Evolutionary conservation across 2,329 filamentous ascomycete genomes (phyloP).

Genomic region (Lecanicillium sp.): DNA sequence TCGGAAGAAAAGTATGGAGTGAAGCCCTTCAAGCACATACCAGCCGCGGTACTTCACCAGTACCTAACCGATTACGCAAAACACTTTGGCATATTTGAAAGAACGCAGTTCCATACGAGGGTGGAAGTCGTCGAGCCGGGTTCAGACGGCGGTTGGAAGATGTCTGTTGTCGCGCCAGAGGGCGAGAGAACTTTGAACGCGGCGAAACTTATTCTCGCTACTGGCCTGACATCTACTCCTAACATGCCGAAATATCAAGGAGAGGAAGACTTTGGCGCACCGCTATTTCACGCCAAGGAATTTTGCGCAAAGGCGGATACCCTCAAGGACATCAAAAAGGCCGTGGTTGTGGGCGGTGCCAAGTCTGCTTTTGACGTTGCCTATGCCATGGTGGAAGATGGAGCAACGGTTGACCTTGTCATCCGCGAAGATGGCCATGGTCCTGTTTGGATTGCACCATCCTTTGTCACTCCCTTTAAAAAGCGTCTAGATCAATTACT

Average conservation of each 20-base stretch:
- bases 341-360: slow-evolving; percentile 44
- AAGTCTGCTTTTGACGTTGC: slow-evolving; percentile 54
- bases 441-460: slow-evolving; percentile 45
- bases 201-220: slow-evolving; percentile 45
- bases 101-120: slow-evolving; percentile 41
- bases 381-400: slow-evolving; percentile 43
- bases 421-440: slow-evolving; percentile 43
- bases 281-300: slow-evolving; percentile 37
- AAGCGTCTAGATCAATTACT: slow-evolving; percentile 51
- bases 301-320: slow-evolving; percentile 24
- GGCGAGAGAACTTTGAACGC: slow-evolving; percentile 15
- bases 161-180: slow-evolving; percentile 6
- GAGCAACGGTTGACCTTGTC: slow-evolving; percentile 41
- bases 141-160: slow-evolving; percentile 12
- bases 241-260: slow-evolving; percentile 31
- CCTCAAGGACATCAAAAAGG: slow-evolving; percentile 22
- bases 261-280: slow-evolving; percentile 25
- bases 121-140: slow-evolving; percentile 35
- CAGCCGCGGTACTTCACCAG: slow-evolving; percentile 24
- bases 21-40: slow-evolving; percentile 24
- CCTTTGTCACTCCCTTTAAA: slow-evolving; percentile 54
- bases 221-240: slow-evolving; percentile 37
- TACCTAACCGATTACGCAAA: slow-evolving; percentile 29
- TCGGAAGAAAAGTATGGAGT: slow-evolving; percentile 33
- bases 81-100: slow-evolving; percentile 40